Evolutionary conservation across 257 asterid genomes (phyloP), one percentile per base, ranked within the genome.

Genomic region (Jacaranda copaia): DNA sequence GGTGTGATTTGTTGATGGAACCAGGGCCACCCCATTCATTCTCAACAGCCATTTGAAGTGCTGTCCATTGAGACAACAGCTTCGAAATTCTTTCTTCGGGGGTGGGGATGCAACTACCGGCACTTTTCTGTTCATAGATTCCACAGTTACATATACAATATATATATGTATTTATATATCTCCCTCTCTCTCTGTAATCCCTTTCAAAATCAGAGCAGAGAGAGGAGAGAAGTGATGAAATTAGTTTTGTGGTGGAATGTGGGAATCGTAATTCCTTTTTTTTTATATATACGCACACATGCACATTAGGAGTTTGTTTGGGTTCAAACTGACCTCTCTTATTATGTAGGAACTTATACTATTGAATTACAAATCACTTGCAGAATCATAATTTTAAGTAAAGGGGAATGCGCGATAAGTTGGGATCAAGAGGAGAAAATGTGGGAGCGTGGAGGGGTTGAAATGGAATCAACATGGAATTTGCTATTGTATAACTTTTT

Each of bases 1-100:
- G 81, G 12, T 76, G 58, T 6, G 80, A 88, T 80, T 84, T 84
- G 59, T 48, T 4, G 48, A 53, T 35, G 62, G 89, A 83, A 82
- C 84, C 88, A 20, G 19, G 73, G 25, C 92, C 90, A 6, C 90
- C 92, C 90, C 92, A 85, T n/a, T 85, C 52, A 57, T 88, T 85
- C 11, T 76, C 71, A 10, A 88, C 79, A 10, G 89, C 92, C 87
- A 84, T 77, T 78, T 84, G 87, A 20, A 88, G 85, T 69, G 86
- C 92, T 10, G 19, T 58, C 92, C 92, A 88, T 70, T 49, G 56
- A 57, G 79, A 85, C 59, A 88, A 62, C 8, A 80, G 51, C 73
- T 56, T 43, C n/a, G 84, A 75, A 19, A 88, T 75, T 82, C 84
- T 77, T 80, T 78, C 82, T 15, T 53, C 69, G 3, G 76, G 62